Evolutionary conservation across 2,329 filamentous ascomycete genomes (phyloP), one percentile per base, ranked within the genome.

Genomic region (Bimuria novae-zelandiae): DNA sequence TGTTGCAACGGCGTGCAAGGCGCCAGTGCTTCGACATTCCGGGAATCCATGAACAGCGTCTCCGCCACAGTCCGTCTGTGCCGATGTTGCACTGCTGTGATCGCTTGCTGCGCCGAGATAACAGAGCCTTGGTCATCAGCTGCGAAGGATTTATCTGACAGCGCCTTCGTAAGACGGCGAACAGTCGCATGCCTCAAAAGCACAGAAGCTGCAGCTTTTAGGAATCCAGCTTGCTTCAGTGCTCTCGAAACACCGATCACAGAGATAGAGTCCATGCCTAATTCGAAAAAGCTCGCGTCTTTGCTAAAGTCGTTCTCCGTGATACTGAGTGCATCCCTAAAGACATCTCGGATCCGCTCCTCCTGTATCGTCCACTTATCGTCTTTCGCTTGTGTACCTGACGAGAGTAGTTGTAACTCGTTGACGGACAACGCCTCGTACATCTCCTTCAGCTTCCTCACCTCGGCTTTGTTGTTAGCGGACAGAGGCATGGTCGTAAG

Each of bases 241-340:
- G 80, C 71, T 4, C 82, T 79, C 0, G 88, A 81, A 25, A 97
- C 80, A 7, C 85, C 81, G 40, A 95, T 86, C 0, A 88, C 89
- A 0, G 90, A 91, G 14, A 97, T 91, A 0, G 92, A 97, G 64
- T 96, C 93, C 21, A 97, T 80, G 0, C 92, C 93, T 1, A 96
- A 77, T 58, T 96, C 90, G 62, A 94, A 96, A 16, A 96, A 83
- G 54, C 85, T 96, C 0, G 86, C 85, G 0, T 75, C 77, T 2
- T 80, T 75, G 0, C 72, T 75, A 2, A 90, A 75, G 0, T 76
- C 72, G 0, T 73, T 64, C 2, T 66, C 48, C 0, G 77, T 66
- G 1, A 84, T 56, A 0, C 77, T 74, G 2, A 83, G 74, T 47
- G 89, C 81, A 2, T 80, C 71, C 0, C 78, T 76, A 2, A 95